Evolutionary conservation across 352 stramenopile genomes (phyloP), one percentile per base, ranked within the genome.

Genomic region (Globisporangium viniferum): DNA sequence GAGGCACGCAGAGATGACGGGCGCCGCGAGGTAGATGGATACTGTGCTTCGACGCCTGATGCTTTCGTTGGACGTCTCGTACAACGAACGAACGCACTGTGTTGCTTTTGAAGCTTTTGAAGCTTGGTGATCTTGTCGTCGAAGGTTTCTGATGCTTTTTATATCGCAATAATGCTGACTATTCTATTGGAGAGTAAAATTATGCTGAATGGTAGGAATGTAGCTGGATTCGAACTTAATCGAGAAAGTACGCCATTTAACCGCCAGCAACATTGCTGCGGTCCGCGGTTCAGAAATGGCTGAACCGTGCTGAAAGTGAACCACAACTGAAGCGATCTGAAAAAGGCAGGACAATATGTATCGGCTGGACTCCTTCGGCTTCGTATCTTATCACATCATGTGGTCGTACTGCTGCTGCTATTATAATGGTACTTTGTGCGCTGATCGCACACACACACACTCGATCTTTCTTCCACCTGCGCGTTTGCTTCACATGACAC

Each of bases 51-150:
- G 56, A 27, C 33, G 31, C 56, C 56, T 61, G 31, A 22, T 49
- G 31, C 20, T 59, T 31, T 14, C 39, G 39, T 20, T 46, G 39
- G 39, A 44, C 14, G 36, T 15, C 49, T 54, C 48, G 14, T 53
- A 41, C 35, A 41, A 8, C 35, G 8, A 41, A 41, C 35, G 9
- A 24, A 24, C 24, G 24, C 24, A 24, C 24, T 35, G 31, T 29
- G 7, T 27, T 22, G 46, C 20, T 18, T 31, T 59, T 59, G 53
- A 59, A 59, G 31, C 31, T 33, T 5, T 33, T 33, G 31, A 24
- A 24, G 54, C 27, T 59, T 20, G 27, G 14, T 59, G 54, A 41
- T 41, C 27, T 59, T 59, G 54, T 59, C 54, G 18, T 46, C 39
- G 39, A 46, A 12, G 33, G 39, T 46, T 46, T 46, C 39, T 46